These are phyloP conservation scores for Kentomonas sorsogonicus DNA, from an alignment of 208 protist species.

Conservation along the genomic window DNA sequence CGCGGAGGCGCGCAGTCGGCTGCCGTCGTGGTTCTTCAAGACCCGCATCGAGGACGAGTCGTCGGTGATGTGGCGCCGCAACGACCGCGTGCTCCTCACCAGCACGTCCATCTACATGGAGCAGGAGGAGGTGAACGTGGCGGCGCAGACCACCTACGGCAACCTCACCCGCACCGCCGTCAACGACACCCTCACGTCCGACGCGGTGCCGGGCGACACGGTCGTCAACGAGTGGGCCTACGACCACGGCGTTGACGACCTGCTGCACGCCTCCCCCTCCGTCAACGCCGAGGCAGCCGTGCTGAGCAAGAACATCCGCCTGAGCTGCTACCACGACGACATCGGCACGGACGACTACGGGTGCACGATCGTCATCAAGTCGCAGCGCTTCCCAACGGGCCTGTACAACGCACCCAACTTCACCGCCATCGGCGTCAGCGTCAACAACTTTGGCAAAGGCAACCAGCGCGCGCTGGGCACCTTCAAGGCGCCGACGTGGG, in stretches of 20 bases:
- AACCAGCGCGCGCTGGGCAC: not conserved
- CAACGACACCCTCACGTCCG: not conserved
- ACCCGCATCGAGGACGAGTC: not conserved
- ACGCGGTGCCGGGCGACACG: not conserved
- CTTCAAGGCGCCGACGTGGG: not conserved
- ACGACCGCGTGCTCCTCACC: conserved; percentile 17
- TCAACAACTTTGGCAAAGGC: conserved; percentile 28
- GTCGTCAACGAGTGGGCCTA: conserved; percentile 3
- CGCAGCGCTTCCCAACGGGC: conserved; percentile 9
- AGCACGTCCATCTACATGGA: conserved; percentile 14
- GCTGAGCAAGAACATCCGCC: conserved; percentile 26
- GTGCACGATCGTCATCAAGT: conserved; percentile 19
- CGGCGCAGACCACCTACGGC: not conserved
- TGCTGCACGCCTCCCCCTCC: not conserved
- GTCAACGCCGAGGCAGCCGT: conserved; percentile 21
- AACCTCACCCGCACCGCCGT: not conserved
- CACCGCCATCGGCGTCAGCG: conserved; percentile 12
- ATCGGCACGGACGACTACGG: not conserved
- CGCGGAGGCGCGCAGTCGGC: too few species aligned
- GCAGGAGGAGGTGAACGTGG: conserved; percentile 13
- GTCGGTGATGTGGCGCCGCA: conserved; percentile 7
- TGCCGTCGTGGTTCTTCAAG: too few species aligned
- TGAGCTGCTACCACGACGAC: not conserved
- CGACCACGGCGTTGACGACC: conserved; percentile 2
- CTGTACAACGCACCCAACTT: conserved; percentile 26